These are phyloP conservation scores for Cyclocybe aegerita DNA, from an alignment of 768 basidiomycete species.

Conservation along the genomic window DNA sequence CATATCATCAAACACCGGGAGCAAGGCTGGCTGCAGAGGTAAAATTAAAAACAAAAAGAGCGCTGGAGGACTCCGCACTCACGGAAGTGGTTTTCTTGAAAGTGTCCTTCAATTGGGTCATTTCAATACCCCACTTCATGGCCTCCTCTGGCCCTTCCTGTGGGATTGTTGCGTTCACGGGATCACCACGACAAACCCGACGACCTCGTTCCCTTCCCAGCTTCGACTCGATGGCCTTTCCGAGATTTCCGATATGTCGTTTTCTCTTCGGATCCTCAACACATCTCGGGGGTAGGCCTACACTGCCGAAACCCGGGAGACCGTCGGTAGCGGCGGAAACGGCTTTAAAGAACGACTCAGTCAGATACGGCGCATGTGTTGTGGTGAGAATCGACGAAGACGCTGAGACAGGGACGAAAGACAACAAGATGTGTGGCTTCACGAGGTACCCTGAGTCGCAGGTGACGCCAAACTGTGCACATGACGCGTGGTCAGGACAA, in stretches of 20 bases:
- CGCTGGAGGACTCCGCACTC: slow-evolving; percentile 22
- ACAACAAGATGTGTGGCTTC: slow-evolving; percentile 59
- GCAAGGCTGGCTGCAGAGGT: slow-evolving; percentile 48
- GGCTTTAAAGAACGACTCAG: slow-evolving; percentile 28
- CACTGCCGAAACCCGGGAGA: slow-evolving; percentile 72
- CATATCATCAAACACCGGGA: slow-evolving; percentile 63
- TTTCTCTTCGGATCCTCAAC: slow-evolving; percentile 77
- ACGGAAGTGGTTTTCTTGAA: slow-evolving; percentile 62
- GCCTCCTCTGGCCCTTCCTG: slow-evolving; percentile 61
- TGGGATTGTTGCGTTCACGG: slow-evolving; percentile 34
- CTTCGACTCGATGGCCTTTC: slow-evolving; percentile 65
- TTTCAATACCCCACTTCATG: slow-evolving; percentile 70
- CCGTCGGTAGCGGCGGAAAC: slow-evolving; percentile 58
- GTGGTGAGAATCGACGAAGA: slow-evolving; percentile 37
- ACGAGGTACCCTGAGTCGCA: slow-evolving; percentile 72
- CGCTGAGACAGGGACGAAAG: slow-evolving; percentile 42
- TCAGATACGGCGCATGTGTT: slow-evolving; percentile 32
- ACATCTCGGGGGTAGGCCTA: slow-evolving; percentile 76
- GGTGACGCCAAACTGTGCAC: slow-evolving; percentile 51
- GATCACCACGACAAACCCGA: slow-evolving; percentile 61
- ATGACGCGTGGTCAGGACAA: slow-evolving; percentile 70
- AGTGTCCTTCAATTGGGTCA: slow-evolving; percentile 53
- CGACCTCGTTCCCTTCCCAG: slow-evolving; percentile 64
- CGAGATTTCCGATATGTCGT: slow-evolving; percentile 69
- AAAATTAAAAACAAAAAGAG: slow-evolving; percentile 15